These are phyloP conservation scores for Lagerstroemia speciosa DNA, from an alignment of 345 rosid species.

Conservation along the genomic window DNA sequence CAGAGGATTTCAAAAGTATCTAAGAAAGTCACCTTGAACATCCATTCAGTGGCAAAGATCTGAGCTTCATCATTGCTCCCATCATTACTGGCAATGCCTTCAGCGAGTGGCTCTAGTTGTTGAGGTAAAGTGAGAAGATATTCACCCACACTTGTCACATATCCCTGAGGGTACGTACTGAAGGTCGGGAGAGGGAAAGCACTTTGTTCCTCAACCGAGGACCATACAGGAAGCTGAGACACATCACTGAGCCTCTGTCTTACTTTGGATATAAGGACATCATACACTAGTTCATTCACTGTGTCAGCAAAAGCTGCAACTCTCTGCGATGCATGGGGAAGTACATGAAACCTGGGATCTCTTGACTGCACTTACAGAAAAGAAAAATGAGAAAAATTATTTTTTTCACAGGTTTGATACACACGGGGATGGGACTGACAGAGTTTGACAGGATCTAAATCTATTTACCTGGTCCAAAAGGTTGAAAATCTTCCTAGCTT, in stretches of 20 bases:
- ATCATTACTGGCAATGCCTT: constrained; percentile 76
- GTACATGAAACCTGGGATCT: constrained; percentile 96
- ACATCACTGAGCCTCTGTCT: constrained; percentile 83
- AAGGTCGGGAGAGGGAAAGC: constrained; percentile 81
- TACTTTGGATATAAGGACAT: constrained; percentile 91
- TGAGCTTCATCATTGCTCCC: constrained; percentile 80
- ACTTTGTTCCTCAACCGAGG: constrained; percentile 75
- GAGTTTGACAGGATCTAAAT: background rate
- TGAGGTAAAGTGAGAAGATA: constrained; percentile 98
- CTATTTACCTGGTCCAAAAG: constrained; percentile 73
- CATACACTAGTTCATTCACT: constrained; percentile 89
- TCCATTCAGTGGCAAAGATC: constrained; percentile 96
- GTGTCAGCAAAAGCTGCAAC: constrained; percentile 76
- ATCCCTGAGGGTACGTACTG: constrained; percentile 90
- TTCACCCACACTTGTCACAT: constrained; percentile 84
- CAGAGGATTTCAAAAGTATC: no score
- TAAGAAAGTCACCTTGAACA: constrained; percentile 68
- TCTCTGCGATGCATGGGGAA: constrained; percentile 84
- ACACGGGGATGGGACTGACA: background rate
- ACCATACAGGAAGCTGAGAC: constrained; percentile 78
- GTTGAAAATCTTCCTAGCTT: constrained; percentile 73
- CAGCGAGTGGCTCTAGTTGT: constrained; percentile 96
- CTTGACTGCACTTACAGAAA: constrained; percentile 51
- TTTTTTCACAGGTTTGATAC: background rate
- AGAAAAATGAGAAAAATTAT: background rate